These are phyloP conservation scores for Colletotrichum spaethianum DNA, from an alignment of 2,329 filamentous ascomycete species.

Conservation along the genomic window DNA sequence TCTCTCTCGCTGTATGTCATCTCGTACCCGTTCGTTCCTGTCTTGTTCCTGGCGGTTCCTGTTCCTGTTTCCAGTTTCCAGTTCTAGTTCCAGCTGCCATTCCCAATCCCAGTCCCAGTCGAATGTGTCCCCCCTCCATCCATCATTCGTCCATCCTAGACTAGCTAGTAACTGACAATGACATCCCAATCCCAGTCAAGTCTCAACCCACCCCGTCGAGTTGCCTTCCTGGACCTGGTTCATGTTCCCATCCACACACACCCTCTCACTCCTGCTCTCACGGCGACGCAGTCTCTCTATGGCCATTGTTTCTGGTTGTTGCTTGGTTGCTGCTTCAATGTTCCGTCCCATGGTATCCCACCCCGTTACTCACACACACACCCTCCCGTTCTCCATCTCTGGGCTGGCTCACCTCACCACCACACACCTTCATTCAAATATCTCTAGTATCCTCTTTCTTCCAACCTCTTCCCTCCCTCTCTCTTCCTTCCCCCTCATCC, in stretches of 20 bases:
- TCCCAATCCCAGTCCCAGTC: background rate
- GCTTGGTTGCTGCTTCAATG: conserved; percentile 21
- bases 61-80: conserved; percentile 7
- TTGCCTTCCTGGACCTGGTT: conserved; percentile 41
- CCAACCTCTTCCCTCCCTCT: conserved; percentile 37
- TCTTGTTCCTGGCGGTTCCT: conserved; percentile 19
- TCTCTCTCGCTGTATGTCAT: conserved; percentile 3
- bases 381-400: conserved; percentile 28
- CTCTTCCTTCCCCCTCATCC: conserved; percentile 50
- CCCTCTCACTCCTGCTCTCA: conserved; percentile 28
- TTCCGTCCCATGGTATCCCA: conserved; percentile 7
- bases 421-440: conserved; percentile 55
- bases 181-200: conserved; percentile 39
- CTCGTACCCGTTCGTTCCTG: conserved; percentile 21
- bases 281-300: conserved; percentile 13
- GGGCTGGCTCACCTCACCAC: conserved; percentile 42
- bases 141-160: conserved; percentile 9
- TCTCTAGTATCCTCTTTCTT: conserved; percentile 48
- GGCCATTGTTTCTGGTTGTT: conserved; percentile 10
- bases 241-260: conserved; percentile 31
- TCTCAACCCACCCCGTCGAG: conserved; percentile 36
- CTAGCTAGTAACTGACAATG: conserved; percentile 32
- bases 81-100: background rate
- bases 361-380: conserved; percentile 15
- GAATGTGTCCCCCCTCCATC: background rate